phyloP scores from a whole-genome alignment of 768 basidiomycete species.

The Lentinula guzmanii region DNA sequence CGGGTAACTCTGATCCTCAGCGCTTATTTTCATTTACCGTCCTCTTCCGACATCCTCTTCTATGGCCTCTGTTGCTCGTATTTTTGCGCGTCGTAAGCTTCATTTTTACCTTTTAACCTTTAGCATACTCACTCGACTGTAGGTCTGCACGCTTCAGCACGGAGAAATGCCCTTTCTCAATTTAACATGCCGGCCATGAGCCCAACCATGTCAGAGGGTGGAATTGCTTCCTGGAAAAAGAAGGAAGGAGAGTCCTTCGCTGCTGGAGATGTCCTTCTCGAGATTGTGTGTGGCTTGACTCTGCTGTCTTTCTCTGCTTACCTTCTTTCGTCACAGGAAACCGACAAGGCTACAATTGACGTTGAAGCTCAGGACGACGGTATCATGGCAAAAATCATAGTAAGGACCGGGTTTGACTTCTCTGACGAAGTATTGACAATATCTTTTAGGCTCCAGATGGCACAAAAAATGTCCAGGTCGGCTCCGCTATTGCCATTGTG shows the following conservation, averaged over 20 bases:
- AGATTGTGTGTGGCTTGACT: conserved; percentile 63
- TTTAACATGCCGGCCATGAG: conserved; percentile 99
- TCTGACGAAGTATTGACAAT: not conserved
- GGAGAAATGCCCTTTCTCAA: conserved; percentile 72
- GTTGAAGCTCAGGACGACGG: conserved; percentile 99
- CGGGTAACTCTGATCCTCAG: not conserved
- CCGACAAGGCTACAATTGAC: conserved; percentile 99
- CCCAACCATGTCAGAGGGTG: conserved; percentile 99
- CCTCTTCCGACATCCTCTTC: conserved; percentile 18
- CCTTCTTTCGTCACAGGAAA: conserved; percentile 63
- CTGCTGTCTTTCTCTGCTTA: not conserved
- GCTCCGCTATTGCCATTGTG: conserved; percentile 83
- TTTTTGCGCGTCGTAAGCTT: conserved; percentile 58
- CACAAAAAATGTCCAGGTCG: conserved; percentile 81
- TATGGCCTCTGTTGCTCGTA: conserved; percentile 64
- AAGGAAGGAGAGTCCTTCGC: conserved; percentile 89
- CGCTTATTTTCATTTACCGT: conserved; percentile 7
- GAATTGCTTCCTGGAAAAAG: conserved; percentile 96
- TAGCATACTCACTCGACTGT: not conserved
- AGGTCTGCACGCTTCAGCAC: conserved; percentile 84
- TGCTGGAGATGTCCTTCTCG: conserved; percentile 90
- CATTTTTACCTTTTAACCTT: not conserved
- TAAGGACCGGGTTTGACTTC: conserved; percentile 30
- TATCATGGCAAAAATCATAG: conserved; percentile 93
- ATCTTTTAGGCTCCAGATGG: conserved; percentile 67